A percentile compares a stretch with the other conserved stretches of the same genome.
Evolutionary conservation across 805 yeast genomes (phyloP).

Genomic region (Schizosaccharomyces lindneri): DNA sequence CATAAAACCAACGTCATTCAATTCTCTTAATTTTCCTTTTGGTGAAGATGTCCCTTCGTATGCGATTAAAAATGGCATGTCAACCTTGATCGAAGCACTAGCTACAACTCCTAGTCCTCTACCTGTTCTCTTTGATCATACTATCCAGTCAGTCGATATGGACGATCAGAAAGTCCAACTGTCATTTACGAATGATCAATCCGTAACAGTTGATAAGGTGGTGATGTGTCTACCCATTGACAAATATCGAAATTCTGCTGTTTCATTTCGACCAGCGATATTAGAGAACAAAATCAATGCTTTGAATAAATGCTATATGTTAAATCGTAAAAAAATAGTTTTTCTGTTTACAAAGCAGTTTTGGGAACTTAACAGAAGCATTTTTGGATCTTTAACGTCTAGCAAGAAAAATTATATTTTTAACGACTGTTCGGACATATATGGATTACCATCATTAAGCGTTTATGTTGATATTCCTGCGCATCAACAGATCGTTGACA

Average conservation of each 20-base stretch:
- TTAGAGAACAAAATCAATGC: slow-evolving; percentile 19
- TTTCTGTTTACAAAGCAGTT: slow-evolving; percentile 16
- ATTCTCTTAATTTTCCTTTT: background rate
- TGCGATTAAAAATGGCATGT: background rate
- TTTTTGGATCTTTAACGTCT: background rate
- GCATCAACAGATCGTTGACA: slow-evolving; percentile 13
- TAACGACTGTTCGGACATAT: slow-evolving; percentile 9
- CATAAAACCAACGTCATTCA: background rate
- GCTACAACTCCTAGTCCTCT: background rate
- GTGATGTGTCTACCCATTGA: slow-evolving; percentile 20
- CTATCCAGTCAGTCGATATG: background rate
- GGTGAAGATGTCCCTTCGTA: background rate
- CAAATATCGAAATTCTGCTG: slow-evolving; percentile 16
- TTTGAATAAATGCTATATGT: slow-evolving; percentile 18
- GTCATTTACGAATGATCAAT: slow-evolving; percentile 12
- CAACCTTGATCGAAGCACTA: background rate
- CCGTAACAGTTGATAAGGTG: slow-evolving; percentile 18
- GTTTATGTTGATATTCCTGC: slow-evolving; percentile 17
- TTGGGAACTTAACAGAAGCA: slow-evolving; percentile 14
- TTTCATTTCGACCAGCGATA: slow-evolving; percentile 19
- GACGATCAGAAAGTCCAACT: background rate
- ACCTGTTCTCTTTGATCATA: background rate
- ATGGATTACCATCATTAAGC: slow-evolving; percentile 14
- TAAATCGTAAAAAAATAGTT: slow-evolving; percentile 17
- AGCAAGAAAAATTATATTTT: background rate